A percentile compares a stretch with the other conserved stretches of the same genome.
phyloP scores from a whole-genome alignment of 495 filamentous ascomycete species.

The Penicillium coprophilum region DNA sequence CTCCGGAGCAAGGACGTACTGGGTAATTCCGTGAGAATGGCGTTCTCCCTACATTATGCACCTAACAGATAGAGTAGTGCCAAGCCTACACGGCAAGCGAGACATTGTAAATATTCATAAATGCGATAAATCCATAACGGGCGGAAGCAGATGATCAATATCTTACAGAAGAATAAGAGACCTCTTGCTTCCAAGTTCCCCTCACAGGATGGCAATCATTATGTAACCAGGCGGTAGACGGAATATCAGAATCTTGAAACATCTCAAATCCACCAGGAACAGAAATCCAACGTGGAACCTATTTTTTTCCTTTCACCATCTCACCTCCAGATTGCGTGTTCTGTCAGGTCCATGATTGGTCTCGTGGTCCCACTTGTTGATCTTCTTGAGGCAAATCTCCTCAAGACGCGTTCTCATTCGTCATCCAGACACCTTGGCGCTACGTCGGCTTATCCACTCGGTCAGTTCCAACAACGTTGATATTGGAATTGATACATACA shows the following conservation, averaged over 20 bases:
- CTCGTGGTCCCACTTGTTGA: background rate
- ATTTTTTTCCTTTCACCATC: constrained; percentile 38
- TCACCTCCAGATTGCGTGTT: constrained; percentile 36
- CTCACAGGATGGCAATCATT: no score
- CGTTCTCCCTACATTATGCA: constrained; percentile 3
- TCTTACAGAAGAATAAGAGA: no score
- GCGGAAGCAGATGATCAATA: background rate
- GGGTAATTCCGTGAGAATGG: background rate
- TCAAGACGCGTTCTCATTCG: constrained; percentile 1
- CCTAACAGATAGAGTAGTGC: constrained; percentile 20
- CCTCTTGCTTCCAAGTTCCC: no score
- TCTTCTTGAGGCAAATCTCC: constrained; percentile 9
- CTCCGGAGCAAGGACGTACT: no score
- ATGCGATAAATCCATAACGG: background rate
- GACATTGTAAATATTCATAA: background rate
- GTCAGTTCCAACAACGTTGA: background rate
- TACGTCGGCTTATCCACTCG: background rate
- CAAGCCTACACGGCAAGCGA: constrained; percentile 15
- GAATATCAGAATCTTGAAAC: background rate
- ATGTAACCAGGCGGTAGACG: background rate
- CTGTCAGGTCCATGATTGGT: constrained; percentile 29
- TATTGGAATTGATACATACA: background rate
- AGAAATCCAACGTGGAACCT: constrained; percentile 23
- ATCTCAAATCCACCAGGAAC: background rate
- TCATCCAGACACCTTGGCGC: constrained; percentile 4